Percentiles rank a stretch among this genome's conserved stretches.
phyloP scores from a whole-genome alignment of 2,329 filamentous ascomycete species.

The Trichoderma gracile region DNA sequence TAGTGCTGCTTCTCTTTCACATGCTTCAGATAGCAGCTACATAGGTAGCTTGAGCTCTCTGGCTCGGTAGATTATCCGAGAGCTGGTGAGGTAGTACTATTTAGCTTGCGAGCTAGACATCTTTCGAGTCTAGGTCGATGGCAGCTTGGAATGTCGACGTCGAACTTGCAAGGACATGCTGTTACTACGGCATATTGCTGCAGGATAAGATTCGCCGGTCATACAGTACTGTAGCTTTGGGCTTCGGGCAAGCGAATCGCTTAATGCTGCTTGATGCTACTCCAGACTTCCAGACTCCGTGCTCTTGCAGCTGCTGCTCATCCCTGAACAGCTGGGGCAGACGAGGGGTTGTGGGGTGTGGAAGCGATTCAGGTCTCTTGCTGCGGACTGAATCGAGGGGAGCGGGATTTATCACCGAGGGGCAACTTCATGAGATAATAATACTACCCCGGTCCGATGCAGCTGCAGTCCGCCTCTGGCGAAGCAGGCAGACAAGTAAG shows the following conservation, averaged over 20 bases:
- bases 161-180: neutral
- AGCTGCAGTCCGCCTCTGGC: conserved; percentile 1
- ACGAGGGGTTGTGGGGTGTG: neutral
- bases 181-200: no score
- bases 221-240: neutral
- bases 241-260: neutral
- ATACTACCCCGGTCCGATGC: conserved; percentile 1
- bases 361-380: neutral
- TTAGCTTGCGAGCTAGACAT: conserved; percentile 11
- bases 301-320: neutral
- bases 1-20: conserved; percentile 5
- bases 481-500: neutral
- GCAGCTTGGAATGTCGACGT: neutral
- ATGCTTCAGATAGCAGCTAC: neutral
- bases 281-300: neutral
- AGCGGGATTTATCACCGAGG: conserved; percentile 11
- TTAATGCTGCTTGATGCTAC: neutral
- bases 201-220: neutral
- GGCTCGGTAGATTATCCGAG: conserved; percentile 22
- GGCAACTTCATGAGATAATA: neutral
- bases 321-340: neutral
- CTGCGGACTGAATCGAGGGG: neutral
- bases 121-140: conserved; percentile 13
- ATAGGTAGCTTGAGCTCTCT: neutral
- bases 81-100: conserved; percentile 11